phyloP scores from a whole-genome alignment of 176 grass and related monocot species.

The Stipa capillata region DNA sequence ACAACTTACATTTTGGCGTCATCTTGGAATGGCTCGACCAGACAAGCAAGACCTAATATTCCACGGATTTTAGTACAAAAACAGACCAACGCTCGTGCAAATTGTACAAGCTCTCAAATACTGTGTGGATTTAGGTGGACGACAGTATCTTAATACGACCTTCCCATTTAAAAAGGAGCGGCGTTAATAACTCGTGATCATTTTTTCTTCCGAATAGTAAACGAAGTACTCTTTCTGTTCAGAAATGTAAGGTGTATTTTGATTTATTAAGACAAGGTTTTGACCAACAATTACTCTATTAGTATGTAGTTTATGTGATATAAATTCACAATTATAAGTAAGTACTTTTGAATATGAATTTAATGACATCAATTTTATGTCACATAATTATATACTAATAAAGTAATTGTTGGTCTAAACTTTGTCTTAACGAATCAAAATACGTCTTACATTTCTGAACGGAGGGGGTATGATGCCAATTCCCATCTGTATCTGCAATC shows the following conservation, averaged over 20 bases:
- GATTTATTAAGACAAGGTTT: too few species aligned
- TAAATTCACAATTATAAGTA: too few species aligned
- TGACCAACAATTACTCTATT: too few species aligned
- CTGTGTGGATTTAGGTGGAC: neutral
- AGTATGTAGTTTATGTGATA: too few species aligned
- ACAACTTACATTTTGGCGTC: neutral
- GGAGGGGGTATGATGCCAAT: neutral
- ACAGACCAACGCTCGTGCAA: neutral
- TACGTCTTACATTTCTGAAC: too few species aligned
- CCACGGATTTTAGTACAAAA: neutral
- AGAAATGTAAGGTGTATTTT: too few species aligned
- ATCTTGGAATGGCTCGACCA: neutral
- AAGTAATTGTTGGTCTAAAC: too few species aligned
- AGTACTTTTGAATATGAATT: too few species aligned
- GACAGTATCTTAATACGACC: neutral
- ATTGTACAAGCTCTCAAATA: neutral
- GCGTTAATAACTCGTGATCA: neutral
- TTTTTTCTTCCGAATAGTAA: neutral
- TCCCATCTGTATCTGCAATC: neutral
- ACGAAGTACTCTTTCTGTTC: too few species aligned
- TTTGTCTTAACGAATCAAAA: too few species aligned
- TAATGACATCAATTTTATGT: too few species aligned
- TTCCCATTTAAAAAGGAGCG: neutral
- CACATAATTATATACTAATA: too few species aligned
- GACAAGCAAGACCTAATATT: neutral